Base-by-base conservation (phyloP, 257 asterid genomes). In the Orobanche coerulescens region DNA sequence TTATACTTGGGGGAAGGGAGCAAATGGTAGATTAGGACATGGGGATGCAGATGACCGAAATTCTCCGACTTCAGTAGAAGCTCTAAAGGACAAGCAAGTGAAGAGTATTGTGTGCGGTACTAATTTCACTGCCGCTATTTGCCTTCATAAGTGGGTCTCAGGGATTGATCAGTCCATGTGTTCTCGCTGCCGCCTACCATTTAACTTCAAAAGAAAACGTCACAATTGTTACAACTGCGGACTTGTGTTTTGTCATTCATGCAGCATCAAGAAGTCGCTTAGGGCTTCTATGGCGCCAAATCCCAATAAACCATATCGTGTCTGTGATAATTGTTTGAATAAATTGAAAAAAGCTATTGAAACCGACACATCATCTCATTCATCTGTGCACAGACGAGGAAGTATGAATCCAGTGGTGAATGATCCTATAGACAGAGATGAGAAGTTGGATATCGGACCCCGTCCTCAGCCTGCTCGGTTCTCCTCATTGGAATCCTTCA, bases 201-300 rank as follows among this genome's bases (percentile, higher is more conserved):
- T 90, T 72, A 90, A 84, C 74, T 90, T 90, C 78, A 90, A 84
- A 74, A 78, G 95, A 74, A 90, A 90, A 70, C 95, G 97, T 30
- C 97, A 90, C 75, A 90, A 90, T 66, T 90, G 97, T 79, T 90
- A 87, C 69, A 90, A 90, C 71, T 90, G 97, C 65, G 97, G 95
- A 20, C 93, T 87, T 39, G 93, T 87, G 39, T 90, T 86, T 75
- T 90, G 97, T 65, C 87, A 90, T 73, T 82, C 97, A 8, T 90
- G 97, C 79, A 90, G 94, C 82, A 87, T 86, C 77, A 87, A 85
- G 87, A 90, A 90, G 85, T 90, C 92, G 34, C 69, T 79, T 50
- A 82, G 83, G 86, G 95, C 95, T 61, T 87, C 97, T 30, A 82
- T 87, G 95, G 97, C 97, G 11, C 93, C 97, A 23, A 84, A 87